Percentiles rank a stretch among this genome's conserved stretches.
Evolutionary conservation across 768 basidiomycete genomes (phyloP).

Genomic region (Kwoniella mangroviensis): DNA sequence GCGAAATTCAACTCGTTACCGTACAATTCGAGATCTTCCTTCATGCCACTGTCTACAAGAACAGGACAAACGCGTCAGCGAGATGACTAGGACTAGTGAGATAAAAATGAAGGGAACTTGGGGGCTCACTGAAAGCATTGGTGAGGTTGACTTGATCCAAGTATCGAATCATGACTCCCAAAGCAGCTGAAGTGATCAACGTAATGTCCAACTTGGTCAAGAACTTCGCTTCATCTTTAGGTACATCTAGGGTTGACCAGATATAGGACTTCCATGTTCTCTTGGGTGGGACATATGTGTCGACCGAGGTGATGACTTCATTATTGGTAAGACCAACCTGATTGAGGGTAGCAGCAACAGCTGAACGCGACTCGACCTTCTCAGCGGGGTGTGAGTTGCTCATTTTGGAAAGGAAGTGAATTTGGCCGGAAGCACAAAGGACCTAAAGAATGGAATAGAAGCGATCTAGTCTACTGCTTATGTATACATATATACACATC

Average conservation of each 20-base stretch:
- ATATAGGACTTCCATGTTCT: conserved; percentile 39
- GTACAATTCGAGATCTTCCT: conserved; percentile 48
- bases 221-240: conserved; percentile 35
- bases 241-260: conserved; percentile 40
- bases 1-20: conserved; percentile 49
- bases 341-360: neutral
- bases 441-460: too few species aligned
- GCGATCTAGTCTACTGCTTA: too few species aligned
- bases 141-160: conserved; percentile 48
- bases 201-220: conserved; percentile 45
- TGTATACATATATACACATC: too few species aligned
- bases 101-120: neutral
- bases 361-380: neutral
- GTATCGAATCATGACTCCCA: conserved; percentile 47
- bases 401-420: neutral
- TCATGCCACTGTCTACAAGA: conserved; percentile 39
- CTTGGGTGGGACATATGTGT: conserved; percentile 18
- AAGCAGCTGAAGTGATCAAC: conserved; percentile 36
- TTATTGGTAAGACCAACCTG: neutral
- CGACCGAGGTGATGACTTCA: conserved; percentile 2
- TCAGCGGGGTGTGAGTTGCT: neutral
- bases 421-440: too few species aligned
- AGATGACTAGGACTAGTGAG: conserved; percentile 2
- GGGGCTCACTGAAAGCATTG: conserved; percentile 46
- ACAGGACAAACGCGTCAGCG: neutral